Base-by-base conservation (phyloP, 495 filamentous ascomycete species). In the Daldinia bambusicola region DNA sequence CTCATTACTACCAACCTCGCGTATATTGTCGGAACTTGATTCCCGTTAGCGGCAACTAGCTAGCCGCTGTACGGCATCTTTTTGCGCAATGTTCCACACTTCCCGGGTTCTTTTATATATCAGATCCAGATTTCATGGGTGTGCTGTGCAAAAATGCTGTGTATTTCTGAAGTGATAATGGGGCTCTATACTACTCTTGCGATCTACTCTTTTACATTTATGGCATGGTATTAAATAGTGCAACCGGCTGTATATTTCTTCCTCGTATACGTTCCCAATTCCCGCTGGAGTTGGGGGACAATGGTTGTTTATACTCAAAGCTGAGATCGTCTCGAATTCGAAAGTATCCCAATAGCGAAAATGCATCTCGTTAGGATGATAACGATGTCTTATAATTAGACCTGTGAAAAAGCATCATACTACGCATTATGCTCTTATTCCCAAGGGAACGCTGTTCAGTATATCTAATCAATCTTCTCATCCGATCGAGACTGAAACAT, bases 1-100 rank as follows among this genome's bases (percentile, higher is more conserved):
- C 53, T 57, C 53, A 61, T 61, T 36, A 37, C 50, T 34, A 26
- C 26, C 26, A 26, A 26, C 56, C 48, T 16, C 10, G 31, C 32
- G 31, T 38, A 43, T 56, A 1, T 40, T 52, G 60, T 69, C 67
- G 67, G 67, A 69, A 69, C 34, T 53, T 58, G n/a, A 16, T 60
- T 69, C 67, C 67, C 67, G 61, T 51, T 70, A 70, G 61, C 40
- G 18, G 16, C 55, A 60, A 55, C 20, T 34, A 60, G 43, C 36
- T 40, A 55, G 41, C 43, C 38, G 5, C 53, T 52, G 41, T 53
- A 32, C 57, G 53, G 14, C 18, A 22, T 31, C 5, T 58, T 64
- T 34, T 55, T 38, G 48, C 43, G 52, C 60, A 59, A 36, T 45
- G 55, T 32, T 22, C 32, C 45, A 43, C 48, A n/a, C n/a, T n/a